Evolutionary conservation across 805 yeast genomes (phyloP).

Genomic region (Phaffomyces opuntiae): DNA sequence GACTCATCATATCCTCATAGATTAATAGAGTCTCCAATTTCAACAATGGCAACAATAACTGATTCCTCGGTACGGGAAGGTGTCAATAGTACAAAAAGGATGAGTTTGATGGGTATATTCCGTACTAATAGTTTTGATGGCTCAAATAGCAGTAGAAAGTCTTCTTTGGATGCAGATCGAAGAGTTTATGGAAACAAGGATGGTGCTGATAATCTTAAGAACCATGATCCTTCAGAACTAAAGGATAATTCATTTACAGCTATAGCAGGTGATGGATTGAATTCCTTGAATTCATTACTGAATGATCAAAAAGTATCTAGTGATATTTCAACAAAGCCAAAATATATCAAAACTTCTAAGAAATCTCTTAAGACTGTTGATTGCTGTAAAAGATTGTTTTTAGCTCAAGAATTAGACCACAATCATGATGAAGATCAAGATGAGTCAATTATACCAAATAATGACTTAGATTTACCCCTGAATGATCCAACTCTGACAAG

Average conservation of each 20-base stretch:
- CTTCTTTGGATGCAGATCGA: background rate
- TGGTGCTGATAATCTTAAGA: too few species aligned
- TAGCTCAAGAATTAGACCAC: conserved; percentile 56
- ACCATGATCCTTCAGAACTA: background rate
- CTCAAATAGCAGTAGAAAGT: background rate
- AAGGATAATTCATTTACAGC: background rate
- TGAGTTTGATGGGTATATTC: background rate
- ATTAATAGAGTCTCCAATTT: too few species aligned
- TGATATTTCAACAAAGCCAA: conserved; percentile 43
- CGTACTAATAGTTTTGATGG: background rate
- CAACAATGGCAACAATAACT: too few species aligned
- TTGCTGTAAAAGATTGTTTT: conserved; percentile 44
- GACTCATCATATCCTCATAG: too few species aligned
- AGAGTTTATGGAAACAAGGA: too few species aligned
- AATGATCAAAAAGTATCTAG: conserved; percentile 29
- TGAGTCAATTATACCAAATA: background rate
- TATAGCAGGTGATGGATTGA: background rate
- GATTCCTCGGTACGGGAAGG: too few species aligned
- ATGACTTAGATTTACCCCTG: conserved; percentile 1
- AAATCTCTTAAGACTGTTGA: conserved; percentile 40
- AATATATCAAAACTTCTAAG: conserved; percentile 43
- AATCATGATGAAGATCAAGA: conserved; percentile 1
- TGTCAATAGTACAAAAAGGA: too few species aligned
- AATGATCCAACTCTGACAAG: background rate
- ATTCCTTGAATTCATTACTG: background rate